Conservation (phyloP, 108 stramenopile genomes). For the Tribonema minus region DNA sequence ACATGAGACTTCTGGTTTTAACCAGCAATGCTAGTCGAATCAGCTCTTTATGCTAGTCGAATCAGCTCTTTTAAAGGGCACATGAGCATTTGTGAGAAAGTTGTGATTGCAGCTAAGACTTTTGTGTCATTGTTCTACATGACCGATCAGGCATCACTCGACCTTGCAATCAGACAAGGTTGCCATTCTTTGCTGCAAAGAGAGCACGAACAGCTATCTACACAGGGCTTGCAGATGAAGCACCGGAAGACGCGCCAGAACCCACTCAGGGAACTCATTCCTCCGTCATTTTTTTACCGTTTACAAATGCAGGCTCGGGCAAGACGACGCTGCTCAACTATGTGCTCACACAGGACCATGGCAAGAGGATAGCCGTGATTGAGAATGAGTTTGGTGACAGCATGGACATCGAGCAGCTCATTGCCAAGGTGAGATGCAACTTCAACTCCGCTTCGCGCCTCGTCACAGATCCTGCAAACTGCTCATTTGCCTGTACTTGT, state of each 20-base stretch:
- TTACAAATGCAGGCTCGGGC: slow-evolving; percentile 54
- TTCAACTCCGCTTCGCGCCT: not conserved
- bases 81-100: no score
- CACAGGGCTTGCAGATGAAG: slow-evolving; percentile 2
- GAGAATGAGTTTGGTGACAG: slow-evolving; percentile 52
- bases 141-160: no score
- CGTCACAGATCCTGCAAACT: not conserved
- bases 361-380: slow-evolving; percentile 66
- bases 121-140: no score
- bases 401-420: slow-evolving; percentile 49
- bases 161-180: no score
- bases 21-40: no score
- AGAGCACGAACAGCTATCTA: not conserved
- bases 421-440: slow-evolving; percentile 46
- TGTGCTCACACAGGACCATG: slow-evolving; percentile 72
- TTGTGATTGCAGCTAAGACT: no score
- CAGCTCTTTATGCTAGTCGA: no score
- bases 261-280: not conserved
- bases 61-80: no score
- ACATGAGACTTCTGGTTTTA: no score
- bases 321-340: slow-evolving; percentile 71
- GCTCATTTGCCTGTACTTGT: not conserved
- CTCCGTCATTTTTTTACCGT: not conserved
- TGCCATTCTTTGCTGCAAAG: not conserved
- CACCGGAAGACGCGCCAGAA: no score